Base-by-base conservation (phyloP, 1,284 basidiomycete species). In the Malassezia yamatoensis region DNA sequence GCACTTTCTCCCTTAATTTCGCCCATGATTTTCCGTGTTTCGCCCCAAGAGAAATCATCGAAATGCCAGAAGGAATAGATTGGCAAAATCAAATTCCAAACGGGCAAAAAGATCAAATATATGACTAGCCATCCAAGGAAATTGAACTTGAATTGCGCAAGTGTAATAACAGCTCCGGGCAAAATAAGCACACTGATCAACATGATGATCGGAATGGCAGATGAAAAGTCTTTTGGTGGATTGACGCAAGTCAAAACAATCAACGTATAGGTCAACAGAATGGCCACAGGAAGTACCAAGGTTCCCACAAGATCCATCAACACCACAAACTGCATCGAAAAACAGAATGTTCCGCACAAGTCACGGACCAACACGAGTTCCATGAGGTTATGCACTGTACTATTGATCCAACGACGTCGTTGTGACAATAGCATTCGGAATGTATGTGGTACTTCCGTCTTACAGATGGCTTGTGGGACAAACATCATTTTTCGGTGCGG, bases 1-100 rank as follows among this genome's bases (percentile, higher is more conserved):
- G 94, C 90, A 8, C 82, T 85, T 62, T 83, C 82, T 45, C 80
- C 82, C 48, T 72, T 72, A 48, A 53, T 62, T 54, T 76, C 74
- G 39, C 72, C 66, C 76, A 87, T 88, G 4, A 98, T 90, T 78
- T 91, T 91, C 68, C 94, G 90, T 71, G 93, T 98, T 77, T 96
- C 89, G 69, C 93, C 93, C 93, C 93, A 96, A 35, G 89, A 91
- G 76, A 96, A 94, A 77, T 98, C 94, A 70, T 98, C 94, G 76
- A 98, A 96, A 78, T 98, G 91, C 91, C 91, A 96, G 76, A 96
- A 96, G 24, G 91, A 87, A 77, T 96, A 96, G 5, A 91, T 79
- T 6, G 91, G 93, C 3, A 65, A 59, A 18, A 68, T 58, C 35
- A 94, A 90, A 61, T 78, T 78, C 77, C 77, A 78, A 15, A 78